Percentiles rank a stretch among this genome's conserved stretches.
These are phyloP conservation scores for Solanum chiquidenum DNA, from an alignment of 257 asterid species.

Conservation along the genomic window DNA sequence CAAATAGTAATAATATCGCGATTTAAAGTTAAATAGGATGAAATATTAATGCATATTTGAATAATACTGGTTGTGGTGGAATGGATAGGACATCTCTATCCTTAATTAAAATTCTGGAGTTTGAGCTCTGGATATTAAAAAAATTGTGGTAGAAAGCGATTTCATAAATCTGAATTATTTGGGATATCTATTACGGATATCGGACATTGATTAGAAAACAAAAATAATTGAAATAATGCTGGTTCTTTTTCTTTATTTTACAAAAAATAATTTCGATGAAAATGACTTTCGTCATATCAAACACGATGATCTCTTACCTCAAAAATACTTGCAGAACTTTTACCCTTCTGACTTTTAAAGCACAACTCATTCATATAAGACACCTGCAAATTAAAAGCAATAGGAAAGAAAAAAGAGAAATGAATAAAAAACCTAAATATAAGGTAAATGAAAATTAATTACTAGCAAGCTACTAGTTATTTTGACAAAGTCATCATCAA, in stretches of 20 bases:
- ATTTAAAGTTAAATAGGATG: background rate
- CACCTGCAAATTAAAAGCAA: slow-evolving; percentile 18
- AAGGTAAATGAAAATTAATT: background rate
- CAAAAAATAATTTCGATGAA: background rate
- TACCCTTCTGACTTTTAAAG: slow-evolving; percentile 18
- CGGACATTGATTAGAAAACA: background rate
- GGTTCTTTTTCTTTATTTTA: background rate
- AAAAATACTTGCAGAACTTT: slow-evolving; percentile 16
- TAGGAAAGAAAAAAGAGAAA: background rate
- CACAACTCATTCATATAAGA: slow-evolving; percentile 31
- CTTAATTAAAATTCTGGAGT: background rate
- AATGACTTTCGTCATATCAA: background rate
- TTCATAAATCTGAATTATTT: background rate
- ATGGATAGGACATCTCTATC: background rate
- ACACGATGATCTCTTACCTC: slow-evolving; percentile 14
- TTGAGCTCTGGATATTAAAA: background rate
- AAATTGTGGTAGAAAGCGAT: accelerated
- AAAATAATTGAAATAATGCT: background rate
- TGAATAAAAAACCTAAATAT: background rate
- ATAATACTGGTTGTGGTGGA: background rate
- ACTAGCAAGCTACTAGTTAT: background rate
- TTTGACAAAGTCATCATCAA: background rate
- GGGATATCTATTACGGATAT: accelerated
- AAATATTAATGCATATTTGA: background rate
- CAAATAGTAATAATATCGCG: background rate